Conservation (phyloP, 768 basidiomycete species). For the Amanita pseudoporphyria region DNA sequence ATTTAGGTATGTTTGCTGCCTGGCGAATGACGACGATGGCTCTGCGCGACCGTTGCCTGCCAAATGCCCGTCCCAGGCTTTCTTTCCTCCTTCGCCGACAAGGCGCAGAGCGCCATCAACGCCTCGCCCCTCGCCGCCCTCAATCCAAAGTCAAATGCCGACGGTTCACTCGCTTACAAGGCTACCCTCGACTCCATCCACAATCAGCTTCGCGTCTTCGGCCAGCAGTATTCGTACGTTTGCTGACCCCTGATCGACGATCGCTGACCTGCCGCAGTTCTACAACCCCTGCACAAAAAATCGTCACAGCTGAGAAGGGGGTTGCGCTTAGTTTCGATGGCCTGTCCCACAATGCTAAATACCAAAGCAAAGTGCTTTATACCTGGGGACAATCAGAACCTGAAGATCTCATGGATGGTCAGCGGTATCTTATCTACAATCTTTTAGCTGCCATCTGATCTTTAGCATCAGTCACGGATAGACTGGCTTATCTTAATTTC, state of each 20-base stretch:
- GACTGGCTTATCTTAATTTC: constrained; percentile 75
- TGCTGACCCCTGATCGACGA: background rate
- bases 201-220: constrained; percentile 62
- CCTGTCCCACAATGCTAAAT: constrained; percentile 54
- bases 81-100: constrained; percentile 60
- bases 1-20: constrained; percentile 21
- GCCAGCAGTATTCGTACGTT: constrained; percentile 65
- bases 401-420: constrained; percentile 71
- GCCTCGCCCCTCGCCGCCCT: constrained; percentile 50
- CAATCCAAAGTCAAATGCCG: constrained; percentile 10
- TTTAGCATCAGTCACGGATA: constrained; percentile 52
- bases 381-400: constrained; percentile 71
- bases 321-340: constrained; percentile 67
- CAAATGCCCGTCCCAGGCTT: constrained; percentile 54
- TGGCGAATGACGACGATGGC: constrained; percentile 14
- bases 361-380: constrained; percentile 78
- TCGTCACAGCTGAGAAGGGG: constrained; percentile 73
- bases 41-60: constrained; percentile 10
- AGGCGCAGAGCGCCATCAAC: constrained; percentile 64
- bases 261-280: constrained; percentile 25
- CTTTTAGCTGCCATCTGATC: constrained; percentile 8
- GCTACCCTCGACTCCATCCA: constrained; percentile 54
- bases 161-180: constrained; percentile 31
- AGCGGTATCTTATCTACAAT: constrained; percentile 10
- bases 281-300: constrained; percentile 61